These are phyloP conservation scores for Ulmus americana DNA, from an alignment of 331 rosid species.

Conservation along the genomic window DNA sequence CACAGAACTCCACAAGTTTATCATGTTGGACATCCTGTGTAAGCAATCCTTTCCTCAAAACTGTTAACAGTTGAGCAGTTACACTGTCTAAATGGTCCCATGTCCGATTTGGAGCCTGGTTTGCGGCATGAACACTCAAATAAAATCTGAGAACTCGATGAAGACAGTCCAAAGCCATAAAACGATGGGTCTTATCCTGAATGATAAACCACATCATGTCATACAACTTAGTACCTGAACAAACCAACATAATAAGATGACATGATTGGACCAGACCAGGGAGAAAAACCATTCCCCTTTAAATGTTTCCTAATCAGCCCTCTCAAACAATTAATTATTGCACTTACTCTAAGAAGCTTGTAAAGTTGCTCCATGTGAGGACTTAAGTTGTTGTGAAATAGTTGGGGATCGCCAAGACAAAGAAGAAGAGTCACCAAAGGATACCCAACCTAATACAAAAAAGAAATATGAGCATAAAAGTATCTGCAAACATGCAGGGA, in stretches of 20 bases:
- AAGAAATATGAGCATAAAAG: constrained; percentile 11
- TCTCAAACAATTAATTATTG: neutral
- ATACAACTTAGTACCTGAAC: constrained; percentile 21
- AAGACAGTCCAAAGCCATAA: constrained; percentile 98
- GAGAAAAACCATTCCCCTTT: constrained; percentile 15
- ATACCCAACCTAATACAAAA: constrained; percentile 70
- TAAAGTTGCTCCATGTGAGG: constrained; percentile 98
- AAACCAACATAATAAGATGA: constrained; percentile 16
- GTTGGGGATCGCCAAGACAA: constrained; percentile 93
- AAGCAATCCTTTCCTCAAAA: constrained; percentile 91
- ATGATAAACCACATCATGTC: constrained; percentile 40
- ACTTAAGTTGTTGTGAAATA: constrained; percentile 70
- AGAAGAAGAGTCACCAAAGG: constrained; percentile 96
- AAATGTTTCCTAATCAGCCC: neutral
- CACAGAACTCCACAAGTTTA: constrained; percentile 96
- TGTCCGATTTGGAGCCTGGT: constrained; percentile 75
- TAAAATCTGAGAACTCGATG: constrained; percentile 95
- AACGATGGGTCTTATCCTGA: constrained; percentile 97
- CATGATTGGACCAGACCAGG: constrained; percentile 9
- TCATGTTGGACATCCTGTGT: constrained; percentile 98
- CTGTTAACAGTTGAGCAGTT: constrained; percentile 81
- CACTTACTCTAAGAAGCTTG: constrained; percentile 87
- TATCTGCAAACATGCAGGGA: neutral
- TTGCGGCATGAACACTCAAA: constrained; percentile 83
- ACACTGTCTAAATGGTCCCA: constrained; percentile 98